Base-by-base conservation (phyloP, 2,329 filamentous ascomycete species). In the Capronia coronata region DNA sequence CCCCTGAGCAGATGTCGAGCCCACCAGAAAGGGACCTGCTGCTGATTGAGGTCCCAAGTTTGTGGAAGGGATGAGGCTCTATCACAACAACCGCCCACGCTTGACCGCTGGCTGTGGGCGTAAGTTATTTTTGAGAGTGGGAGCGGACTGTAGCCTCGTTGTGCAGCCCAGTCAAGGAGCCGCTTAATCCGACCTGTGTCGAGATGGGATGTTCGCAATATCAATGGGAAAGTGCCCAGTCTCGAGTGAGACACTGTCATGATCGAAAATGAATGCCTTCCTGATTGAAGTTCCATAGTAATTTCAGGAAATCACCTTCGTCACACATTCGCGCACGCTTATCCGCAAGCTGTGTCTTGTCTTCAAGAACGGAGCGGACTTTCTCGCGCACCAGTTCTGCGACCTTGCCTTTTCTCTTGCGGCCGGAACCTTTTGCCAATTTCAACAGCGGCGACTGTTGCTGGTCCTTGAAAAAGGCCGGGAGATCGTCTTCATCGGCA, bases 241-340 rank as follows among this genome's bases (percentile, higher is more conserved):
- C 25, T 27, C 6, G 25, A 27, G 5, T 27, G 25, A 5, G 10
- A 27, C 10, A 27, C n/a, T 18, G 10, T 10, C 7, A 11, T 74
- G 67, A 89, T 55, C 80, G 85, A 67, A 97, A 97, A 71, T 96
- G 91, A 52, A 97, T 91, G 22, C 88, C 88, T 65, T 94, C 87
- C 58, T 87, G 80, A 65, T 96, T 95, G 68, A 96, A 95, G 1
- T 86, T 84, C 67, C 77, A 81, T 55, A 95, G 69, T 57, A 96
- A 68, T 60, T 83, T 83, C 65, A 98, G 70, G 64, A 96, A 97
- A 62, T 95, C 90, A 45, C 86, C 90, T 70, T 97, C 88, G 63
- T 96, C 89, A 63, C 89, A 94, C 73, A 93, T 83, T 54, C 87
- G 78, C 9, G 90, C 80, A 57, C 91, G 76, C 71, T 86, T 87